Percentiles rank a stretch among this genome's conserved stretches.
These are phyloP conservation scores for Cyclostephanos invisitatus DNA, from an alignment of 108 stramenopile species.

Conservation along the genomic window DNA sequence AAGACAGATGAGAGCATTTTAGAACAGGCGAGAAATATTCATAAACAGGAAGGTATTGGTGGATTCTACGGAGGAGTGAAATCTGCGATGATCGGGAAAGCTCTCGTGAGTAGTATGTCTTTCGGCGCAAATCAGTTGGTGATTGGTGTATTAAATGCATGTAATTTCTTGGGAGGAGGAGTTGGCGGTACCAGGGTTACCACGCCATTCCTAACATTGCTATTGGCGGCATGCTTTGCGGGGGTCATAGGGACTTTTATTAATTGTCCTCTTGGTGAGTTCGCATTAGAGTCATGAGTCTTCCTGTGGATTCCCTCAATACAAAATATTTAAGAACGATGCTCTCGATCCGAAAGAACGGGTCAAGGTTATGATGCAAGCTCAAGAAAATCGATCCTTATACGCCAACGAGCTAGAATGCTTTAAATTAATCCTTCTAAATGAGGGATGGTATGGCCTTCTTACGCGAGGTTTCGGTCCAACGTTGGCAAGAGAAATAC, in stretches of 20 bases:
- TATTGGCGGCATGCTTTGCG: neutral
- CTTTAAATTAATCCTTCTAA: neutral
- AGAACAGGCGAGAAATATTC: neutral
- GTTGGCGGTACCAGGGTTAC: neutral
- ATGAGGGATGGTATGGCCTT: neutral
- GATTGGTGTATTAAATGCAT: neutral
- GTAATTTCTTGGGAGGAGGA: too few species aligned
- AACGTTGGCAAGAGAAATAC: constrained; percentile 44
- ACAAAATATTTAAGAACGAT: too few species aligned
- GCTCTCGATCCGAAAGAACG: too few species aligned
- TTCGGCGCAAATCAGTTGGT: neutral
- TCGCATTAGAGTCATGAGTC: neutral
- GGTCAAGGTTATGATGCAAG: constrained; percentile 10
- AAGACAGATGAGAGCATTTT: neutral
- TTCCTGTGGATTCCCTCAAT: too few species aligned
- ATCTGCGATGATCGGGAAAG: neutral
- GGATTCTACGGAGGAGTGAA: constrained; percentile 4
- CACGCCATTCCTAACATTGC: neutral
- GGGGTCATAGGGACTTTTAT: neutral
- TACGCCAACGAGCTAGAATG: constrained; percentile 9
- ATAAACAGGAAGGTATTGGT: neutral
- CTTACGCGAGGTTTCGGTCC: constrained; percentile 43
- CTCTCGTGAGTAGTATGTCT: neutral
- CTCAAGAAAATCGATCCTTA: neutral
- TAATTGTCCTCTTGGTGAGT: neutral